Evolutionary conservation across 129 eudicot species (phyloP).

Genomic region (Lactuca sativa): DNA sequence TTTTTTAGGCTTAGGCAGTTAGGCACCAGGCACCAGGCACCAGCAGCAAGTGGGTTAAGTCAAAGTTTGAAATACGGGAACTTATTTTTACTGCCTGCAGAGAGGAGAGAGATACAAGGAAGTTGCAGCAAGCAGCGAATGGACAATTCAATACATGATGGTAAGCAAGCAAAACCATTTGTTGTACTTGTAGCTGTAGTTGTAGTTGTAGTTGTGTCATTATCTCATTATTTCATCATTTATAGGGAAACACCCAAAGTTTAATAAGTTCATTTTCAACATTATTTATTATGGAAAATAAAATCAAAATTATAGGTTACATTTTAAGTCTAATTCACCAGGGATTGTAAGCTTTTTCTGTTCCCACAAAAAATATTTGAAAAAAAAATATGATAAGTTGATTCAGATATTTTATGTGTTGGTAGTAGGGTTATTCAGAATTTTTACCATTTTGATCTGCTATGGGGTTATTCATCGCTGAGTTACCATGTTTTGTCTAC

Average conservation of each 20-base stretch:
- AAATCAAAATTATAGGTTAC: background rate
- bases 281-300: conserved; percentile 16
- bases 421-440: no score
- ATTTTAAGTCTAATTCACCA: conserved; percentile 4
- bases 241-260: conserved; percentile 11
- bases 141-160: background rate
- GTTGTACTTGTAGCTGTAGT: conserved; percentile 28
- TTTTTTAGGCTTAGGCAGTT: conserved; percentile 31
- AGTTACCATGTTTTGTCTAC: no score
- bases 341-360: no score
- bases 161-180: conserved; percentile 20
- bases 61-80: background rate
- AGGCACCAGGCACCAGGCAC: background rate
- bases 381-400: no score
- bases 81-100: conserved; percentile 6
- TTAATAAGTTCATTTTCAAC: conserved; percentile 7
- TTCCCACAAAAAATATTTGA: no score
- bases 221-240: conserved; percentile 17
- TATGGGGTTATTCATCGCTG: no score
- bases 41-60: conserved; percentile 3
- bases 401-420: no score
- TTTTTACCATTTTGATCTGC: no score
- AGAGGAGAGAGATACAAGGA: background rate
- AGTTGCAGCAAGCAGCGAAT: conserved; percentile 11
- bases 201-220: conserved; percentile 24